Base-by-base conservation (phyloP, 2,329 filamentous ascomycete species). In the Lasiodiplodia gonubiensis region DNA sequence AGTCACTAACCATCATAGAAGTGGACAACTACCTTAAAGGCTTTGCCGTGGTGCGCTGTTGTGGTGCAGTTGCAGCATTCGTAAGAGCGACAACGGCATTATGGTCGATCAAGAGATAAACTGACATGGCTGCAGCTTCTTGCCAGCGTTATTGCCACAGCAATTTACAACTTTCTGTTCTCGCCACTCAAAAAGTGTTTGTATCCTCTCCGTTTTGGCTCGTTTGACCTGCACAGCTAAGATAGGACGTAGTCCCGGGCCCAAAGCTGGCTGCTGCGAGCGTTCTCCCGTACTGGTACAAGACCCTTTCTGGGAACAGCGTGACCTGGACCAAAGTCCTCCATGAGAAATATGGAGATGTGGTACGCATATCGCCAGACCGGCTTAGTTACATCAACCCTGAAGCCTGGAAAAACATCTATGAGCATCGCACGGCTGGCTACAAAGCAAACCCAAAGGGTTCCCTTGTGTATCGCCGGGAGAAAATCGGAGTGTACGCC, bases 131-230 rank as follows among this genome's bases (percentile, higher is more conserved):
- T 33, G 30, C 30, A 52, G 49, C 49, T 52, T 11, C 10, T 30
- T 21, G 12, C 30, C 3, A 18, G 49, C 14, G 16, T 52, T 12
- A 21, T 18, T 27, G 21, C 23, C 49, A 27, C 23, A 1, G 12
- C 25, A 12, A 68, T 80, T 35, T 80, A 82, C 71, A 78, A 76
- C 59, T 68, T 79, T 18, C 82, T 75, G 69, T 79, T 84, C 66
- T 79, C 82, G 33, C 81, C 82, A 4, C 74, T 84, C 0, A 71
- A 73, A 18, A 77, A 80, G 48, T 80, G 52, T 55, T 6, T 21
- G 30, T 25, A 27, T 55, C 12, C 6, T 55, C 12, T 7, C 11
- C 21, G 3, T 21, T 3, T 11, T 21, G 30, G 0, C 5, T 53
- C 3, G 1, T 33, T 33, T 2, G 1, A 10, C 30, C 7, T 33